Percentiles rank a stretch among this genome's conserved stretches.
Evolutionary conservation across 2,329 filamentous ascomycete genomes (phyloP).

Genomic region (Botrytis hyacinthi): DNA sequence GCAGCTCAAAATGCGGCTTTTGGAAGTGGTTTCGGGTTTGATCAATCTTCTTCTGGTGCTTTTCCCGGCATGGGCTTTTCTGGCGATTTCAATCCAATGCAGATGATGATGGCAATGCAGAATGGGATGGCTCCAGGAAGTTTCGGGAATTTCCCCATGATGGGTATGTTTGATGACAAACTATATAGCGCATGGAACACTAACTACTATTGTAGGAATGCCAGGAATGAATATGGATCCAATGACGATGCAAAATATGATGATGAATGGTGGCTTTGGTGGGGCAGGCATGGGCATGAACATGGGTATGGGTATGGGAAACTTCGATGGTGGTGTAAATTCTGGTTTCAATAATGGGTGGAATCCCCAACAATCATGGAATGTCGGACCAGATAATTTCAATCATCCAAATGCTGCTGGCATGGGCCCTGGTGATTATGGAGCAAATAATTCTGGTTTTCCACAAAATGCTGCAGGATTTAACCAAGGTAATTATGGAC

Average conservation of each 20-base stretch:
- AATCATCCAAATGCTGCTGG: constrained; percentile 77
- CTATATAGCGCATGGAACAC: background rate
- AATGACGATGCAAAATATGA: constrained; percentile 70
- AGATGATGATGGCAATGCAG: constrained; percentile 77
- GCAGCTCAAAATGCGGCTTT: constrained; percentile 27
- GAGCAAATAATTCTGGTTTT: constrained; percentile 74
- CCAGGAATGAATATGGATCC: constrained; percentile 82
- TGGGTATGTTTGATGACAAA: constrained; percentile 70
- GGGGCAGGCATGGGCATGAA: constrained; percentile 76
- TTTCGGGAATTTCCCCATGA: constrained; percentile 69
- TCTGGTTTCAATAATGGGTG: constrained; percentile 72
- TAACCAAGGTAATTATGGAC: constrained; percentile 82
- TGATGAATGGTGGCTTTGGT: constrained; percentile 76
- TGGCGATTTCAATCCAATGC: constrained; percentile 71
- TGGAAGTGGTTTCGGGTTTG: constrained; percentile 45
- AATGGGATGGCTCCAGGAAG: constrained; percentile 58
- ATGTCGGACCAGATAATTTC: constrained; percentile 84
- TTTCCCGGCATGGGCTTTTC: constrained; percentile 48
- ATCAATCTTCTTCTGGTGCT: constrained; percentile 38
- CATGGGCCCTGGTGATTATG: constrained; percentile 79
- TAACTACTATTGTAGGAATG: constrained; percentile 48
- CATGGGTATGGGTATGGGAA: constrained; percentile 67
- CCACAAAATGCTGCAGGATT: constrained; percentile 59
- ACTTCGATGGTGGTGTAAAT: constrained; percentile 62
- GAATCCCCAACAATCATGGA: constrained; percentile 80